These are phyloP conservation scores for Colletotrichum magnum DNA, from an alignment of 2,329 filamentous ascomycete genomes.

Conservation along the genomic window DNA sequence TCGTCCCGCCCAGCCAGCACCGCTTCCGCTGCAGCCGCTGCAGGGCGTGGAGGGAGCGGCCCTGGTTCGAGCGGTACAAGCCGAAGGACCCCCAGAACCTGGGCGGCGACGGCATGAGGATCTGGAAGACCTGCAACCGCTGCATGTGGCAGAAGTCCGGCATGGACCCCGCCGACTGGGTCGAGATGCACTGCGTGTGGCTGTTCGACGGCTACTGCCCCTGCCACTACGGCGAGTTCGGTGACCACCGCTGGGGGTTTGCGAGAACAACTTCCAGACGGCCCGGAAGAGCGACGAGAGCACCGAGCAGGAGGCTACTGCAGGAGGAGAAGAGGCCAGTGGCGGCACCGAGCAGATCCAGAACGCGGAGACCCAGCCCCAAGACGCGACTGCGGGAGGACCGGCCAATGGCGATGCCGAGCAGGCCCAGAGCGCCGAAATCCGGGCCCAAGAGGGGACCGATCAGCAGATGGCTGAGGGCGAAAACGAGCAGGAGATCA, in stretches of 20 bases:
- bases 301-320: neutral
- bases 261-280: neutral
- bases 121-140: constrained; percentile 16
- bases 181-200: constrained; percentile 2
- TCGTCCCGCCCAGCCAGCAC: no score
- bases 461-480: no score
- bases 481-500: no score
- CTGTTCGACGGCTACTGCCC: constrained; percentile 4
- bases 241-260: neutral
- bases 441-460: no score
- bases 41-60: neutral
- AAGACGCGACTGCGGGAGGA: no score
- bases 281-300: neutral
- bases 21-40: constrained; percentile 3
- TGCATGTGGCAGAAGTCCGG: constrained; percentile 1
- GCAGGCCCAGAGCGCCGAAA: no score
- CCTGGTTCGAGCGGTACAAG: constrained; percentile 1
- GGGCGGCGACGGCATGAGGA: neutral
- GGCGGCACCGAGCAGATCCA: no score
- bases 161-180: neutral
- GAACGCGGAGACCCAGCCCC: no score
- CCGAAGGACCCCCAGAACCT: neutral
- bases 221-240: constrained; percentile 10
- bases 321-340: no score
- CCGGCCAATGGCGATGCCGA: no score